These are phyloP conservation scores for Entomortierella lignicola DNA, from an alignment of 192 early-diverging fungal species.

Conservation along the genomic window DNA sequence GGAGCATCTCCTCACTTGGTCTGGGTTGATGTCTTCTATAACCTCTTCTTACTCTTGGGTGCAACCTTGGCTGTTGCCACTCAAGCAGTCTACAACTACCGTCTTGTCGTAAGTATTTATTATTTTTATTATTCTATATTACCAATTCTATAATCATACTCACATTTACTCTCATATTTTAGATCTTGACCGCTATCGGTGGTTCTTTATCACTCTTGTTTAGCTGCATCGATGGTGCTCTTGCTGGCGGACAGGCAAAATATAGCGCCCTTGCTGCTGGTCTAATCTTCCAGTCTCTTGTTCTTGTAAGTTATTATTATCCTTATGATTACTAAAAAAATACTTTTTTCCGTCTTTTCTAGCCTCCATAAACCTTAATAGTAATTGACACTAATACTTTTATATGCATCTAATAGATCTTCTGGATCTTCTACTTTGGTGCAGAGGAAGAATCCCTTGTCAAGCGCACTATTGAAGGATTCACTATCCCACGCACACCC, in stretches of 20 bases:
- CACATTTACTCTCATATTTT: neutral
- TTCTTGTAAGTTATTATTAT: slow-evolving; percentile 37
- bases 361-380: no score
- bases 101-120: slow-evolving; percentile 41
- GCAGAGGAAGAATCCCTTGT: slow-evolving; percentile 66
- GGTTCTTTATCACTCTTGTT: slow-evolving; percentile 18
- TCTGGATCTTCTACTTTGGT: slow-evolving; percentile 79
- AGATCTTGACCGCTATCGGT: slow-evolving; percentile 51
- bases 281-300: slow-evolving; percentile 51
- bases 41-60: slow-evolving; percentile 53
- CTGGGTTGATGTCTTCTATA: slow-evolving; percentile 60
- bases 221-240: neutral
- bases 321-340: slow-evolving; percentile 1
- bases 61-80: slow-evolving; percentile 38
- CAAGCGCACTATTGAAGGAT: slow-evolving; percentile 46
- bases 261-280: slow-evolving; percentile 45
- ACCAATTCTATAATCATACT: no score
- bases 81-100: slow-evolving; percentile 47
- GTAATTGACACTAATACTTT: no score
- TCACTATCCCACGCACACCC: slow-evolving; percentile 27
- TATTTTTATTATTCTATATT: no score
- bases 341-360: slow-evolving; percentile 25
- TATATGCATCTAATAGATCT: slow-evolving; percentile 43
- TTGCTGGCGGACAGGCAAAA: neutral
- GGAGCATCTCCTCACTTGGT: slow-evolving; percentile 6